These are phyloP conservation scores for Saccharomycopsis lassenensis DNA, from an alignment of 805 yeast species.

Conservation along the genomic window DNA sequence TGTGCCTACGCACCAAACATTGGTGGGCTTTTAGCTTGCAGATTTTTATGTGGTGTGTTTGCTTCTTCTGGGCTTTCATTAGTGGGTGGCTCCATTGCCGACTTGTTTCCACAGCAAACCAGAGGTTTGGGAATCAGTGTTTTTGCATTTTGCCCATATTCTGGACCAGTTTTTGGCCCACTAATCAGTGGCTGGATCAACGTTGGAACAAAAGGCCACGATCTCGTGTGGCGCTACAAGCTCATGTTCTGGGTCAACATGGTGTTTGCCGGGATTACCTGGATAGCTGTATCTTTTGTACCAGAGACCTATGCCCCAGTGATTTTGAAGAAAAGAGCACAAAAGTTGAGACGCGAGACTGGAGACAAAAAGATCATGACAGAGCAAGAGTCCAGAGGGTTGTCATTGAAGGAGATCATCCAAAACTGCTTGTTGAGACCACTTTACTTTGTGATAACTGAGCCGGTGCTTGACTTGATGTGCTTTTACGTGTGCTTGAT, in stretches of 20 bases:
- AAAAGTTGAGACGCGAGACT: slow-evolving; percentile 58
- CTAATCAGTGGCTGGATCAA: slow-evolving; percentile 78
- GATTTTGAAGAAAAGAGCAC: slow-evolving; percentile 57
- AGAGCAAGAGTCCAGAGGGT: slow-evolving; percentile 78
- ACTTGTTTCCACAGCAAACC: slow-evolving; percentile 69
- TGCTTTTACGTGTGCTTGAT: slow-evolving; percentile 82
- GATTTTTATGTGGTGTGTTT: slow-evolving; percentile 83
- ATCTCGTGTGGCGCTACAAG: slow-evolving; percentile 36
- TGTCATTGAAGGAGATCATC: slow-evolving; percentile 57
- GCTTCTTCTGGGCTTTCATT: slow-evolving; percentile 73
- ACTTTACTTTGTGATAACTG: slow-evolving; percentile 61
- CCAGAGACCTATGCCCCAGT: slow-evolving; percentile 94
- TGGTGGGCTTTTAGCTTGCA: slow-evolving; percentile 67
- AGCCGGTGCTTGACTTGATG: slow-evolving; percentile 76
- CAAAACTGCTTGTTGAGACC: slow-evolving; percentile 73
- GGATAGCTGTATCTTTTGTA: slow-evolving; percentile 49
- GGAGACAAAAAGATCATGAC: slow-evolving; percentile 83
- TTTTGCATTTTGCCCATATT: slow-evolving; percentile 86
- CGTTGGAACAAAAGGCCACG: slow-evolving; percentile 41
- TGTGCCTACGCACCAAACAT: slow-evolving; percentile 78
- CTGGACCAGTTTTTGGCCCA: slow-evolving; percentile 89
- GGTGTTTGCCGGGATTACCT: slow-evolving; percentile 83
- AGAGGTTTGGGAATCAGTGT: slow-evolving; percentile 87
- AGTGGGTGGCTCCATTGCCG: slow-evolving; percentile 89
- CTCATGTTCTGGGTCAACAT: slow-evolving; percentile 82